Percentiles rank a stretch among this genome's conserved stretches.
Conservation (phyloP, 257 asterid genomes). For the Scutellaria galericulata region DNA sequence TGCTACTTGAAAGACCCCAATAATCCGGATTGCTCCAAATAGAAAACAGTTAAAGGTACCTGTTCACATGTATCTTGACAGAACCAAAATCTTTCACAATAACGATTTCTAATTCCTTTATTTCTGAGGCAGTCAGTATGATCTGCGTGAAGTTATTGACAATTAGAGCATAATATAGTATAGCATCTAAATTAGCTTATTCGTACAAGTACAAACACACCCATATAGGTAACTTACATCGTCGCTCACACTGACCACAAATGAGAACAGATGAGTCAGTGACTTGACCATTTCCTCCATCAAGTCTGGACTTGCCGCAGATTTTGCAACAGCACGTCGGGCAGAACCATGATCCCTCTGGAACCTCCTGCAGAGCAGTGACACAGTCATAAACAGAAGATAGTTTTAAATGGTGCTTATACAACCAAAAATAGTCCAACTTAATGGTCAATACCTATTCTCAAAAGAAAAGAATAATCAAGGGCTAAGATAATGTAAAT, state of each 20-base stretch:
- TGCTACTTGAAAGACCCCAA: slow-evolving; percentile 8
- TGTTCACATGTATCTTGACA: slow-evolving; percentile 67
- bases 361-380: slow-evolving; percentile 63
- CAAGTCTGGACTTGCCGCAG: slow-evolving; percentile 55
- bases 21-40: neutral
- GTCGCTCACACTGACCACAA: slow-evolving; percentile 81
- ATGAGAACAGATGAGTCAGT: slow-evolving; percentile 40
- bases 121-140: slow-evolving; percentile 67
- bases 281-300: slow-evolving; percentile 33
- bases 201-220: slow-evolving; percentile 26
- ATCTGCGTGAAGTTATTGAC: slow-evolving; percentile 50
- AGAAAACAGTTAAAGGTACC: slow-evolving; percentile 48
- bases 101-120: slow-evolving; percentile 39
- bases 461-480: neutral
- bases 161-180: slow-evolving; percentile 29
- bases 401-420: slow-evolving; percentile 1
- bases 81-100: slow-evolving; percentile 64
- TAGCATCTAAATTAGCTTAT: slow-evolving; percentile 14
- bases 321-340: slow-evolving; percentile 88
- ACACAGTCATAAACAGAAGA: slow-evolving; percentile 30
- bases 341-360: slow-evolving; percentile 98
- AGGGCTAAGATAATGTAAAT: slow-evolving; percentile 19
- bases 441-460: slow-evolving; percentile 13
- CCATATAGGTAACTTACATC: slow-evolving; percentile 56
- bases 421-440: neutral